Evolutionary conservation across 441 rosid species (phyloP), one percentile per base, ranked within the genome.

Genomic region (Cnidoscolus chayamansa): DNA sequence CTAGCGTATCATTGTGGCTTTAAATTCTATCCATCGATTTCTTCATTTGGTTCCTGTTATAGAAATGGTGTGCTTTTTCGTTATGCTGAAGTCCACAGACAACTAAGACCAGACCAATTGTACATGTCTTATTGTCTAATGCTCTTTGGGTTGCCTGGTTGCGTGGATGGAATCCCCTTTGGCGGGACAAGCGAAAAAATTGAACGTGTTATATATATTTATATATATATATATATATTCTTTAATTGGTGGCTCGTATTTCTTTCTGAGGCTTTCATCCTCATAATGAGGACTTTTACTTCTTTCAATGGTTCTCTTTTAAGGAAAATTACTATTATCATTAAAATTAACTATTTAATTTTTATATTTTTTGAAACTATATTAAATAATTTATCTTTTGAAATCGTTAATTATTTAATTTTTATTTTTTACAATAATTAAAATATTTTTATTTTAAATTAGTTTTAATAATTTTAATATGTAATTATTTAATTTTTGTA

Each of bases 1-100:
- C 76, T 85, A 80, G 81, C 57, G 69, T 57, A 47, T 64, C 49
- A 15, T 55, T 64, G 40, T 59, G 67, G 67, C 1, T 65, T 67
- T 47, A 62, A 61, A 12, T 69, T 67, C 62, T 50, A 43, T n/a
- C 30, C 19, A 49, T 32, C 30, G 62, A 35, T 72, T 70, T 50
- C 76, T 60, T 69, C 65, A 32, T 40, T 70, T 70, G 30, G 77
- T 70, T 74, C 67, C 65, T 49, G 50, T 47, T 55, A 67, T 20
- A 10, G 56, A 65, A 30, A 67, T 59, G 53, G 58, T 66, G 79
- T 70, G 71, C 58, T 64, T 60, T 78, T 73, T 67, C 47, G 17
- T 64, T 45, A 43, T 64, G 73, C 70, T 67, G 7, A n/a, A 25
- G 57, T 70, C 63, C 62, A 56, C 25, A 47, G 72, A 61, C 63